phyloP scores from a whole-genome alignment of 441 rosid species.

The Eruca vesicaria region DNA sequence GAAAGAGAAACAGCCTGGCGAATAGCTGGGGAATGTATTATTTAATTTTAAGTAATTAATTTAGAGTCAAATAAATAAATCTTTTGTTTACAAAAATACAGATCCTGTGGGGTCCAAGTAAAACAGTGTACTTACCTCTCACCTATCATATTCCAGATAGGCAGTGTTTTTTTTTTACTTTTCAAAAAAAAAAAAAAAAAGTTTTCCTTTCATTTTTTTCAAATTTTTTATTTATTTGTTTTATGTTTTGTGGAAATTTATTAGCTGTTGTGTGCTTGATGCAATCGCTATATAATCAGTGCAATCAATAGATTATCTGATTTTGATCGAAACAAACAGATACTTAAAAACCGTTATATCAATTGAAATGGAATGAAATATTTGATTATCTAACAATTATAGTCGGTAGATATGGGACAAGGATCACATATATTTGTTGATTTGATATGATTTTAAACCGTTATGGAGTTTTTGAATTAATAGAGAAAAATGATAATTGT shows the following conservation, averaged over 20 bases:
- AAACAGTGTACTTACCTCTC: not conserved
- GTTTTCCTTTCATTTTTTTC: not conserved
- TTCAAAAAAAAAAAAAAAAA: not conserved
- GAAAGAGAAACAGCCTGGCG: not conserved
- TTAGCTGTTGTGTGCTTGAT: not conserved
- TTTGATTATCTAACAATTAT: not conserved
- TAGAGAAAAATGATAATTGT: not conserved
- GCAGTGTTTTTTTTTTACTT: not conserved
- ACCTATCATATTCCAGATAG: not conserved
- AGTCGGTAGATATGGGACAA: constrained; percentile 28
- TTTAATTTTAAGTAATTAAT: not conserved
- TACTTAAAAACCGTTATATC: not conserved
- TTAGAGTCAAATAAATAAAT: not conserved
- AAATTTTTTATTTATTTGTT: not conserved
- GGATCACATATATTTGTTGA: not conserved
- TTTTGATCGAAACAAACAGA: not conserved
- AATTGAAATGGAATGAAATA: not conserved
- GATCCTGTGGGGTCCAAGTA: not conserved
- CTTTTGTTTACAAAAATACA: not conserved
- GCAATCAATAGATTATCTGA: not conserved
- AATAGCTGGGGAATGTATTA: not conserved
- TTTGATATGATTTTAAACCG: constrained; percentile 6
- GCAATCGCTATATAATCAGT: not conserved
- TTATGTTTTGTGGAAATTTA: not conserved
- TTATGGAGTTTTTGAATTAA: not conserved